phyloP scores from a whole-genome alignment of 306 rosid genomes.

The Acacia crassicarpa region DNA sequence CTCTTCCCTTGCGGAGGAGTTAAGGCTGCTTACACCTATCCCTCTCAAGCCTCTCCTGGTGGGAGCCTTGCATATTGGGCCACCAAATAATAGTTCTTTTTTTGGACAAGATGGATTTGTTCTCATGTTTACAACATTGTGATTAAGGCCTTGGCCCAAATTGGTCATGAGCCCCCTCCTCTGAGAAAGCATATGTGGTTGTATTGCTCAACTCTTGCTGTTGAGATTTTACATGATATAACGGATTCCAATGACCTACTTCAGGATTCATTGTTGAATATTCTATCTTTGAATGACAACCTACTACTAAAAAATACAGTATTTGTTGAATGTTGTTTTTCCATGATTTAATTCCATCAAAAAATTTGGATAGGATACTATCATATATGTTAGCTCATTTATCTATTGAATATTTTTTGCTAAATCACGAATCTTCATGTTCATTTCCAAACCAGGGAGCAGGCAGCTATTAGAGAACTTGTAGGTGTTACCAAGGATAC shows the following conservation, averaged over 20 bases:
- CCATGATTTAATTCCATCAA: slow-evolving; percentile 10
- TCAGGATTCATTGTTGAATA: slow-evolving; percentile 14
- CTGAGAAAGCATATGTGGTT: background rate
- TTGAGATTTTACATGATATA: background rate
- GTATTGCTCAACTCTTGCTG: background rate
- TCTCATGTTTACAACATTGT: background rate
- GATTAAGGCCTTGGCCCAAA: background rate
- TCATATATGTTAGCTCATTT: slow-evolving; percentile 3
- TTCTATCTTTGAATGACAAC: background rate
- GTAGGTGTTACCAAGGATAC: slow-evolving; percentile 75
- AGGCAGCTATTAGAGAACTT: slow-evolving; percentile 81
- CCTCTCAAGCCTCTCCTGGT: too few relatives aligned
- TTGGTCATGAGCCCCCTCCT: background rate
- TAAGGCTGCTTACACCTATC: too few relatives aligned
- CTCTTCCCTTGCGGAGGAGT: too few relatives aligned
- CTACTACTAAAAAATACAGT: slow-evolving; percentile 2
- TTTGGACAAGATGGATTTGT: background rate
- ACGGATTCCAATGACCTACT: background rate
- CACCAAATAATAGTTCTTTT: too few relatives aligned
- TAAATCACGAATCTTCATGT: slow-evolving; percentile 9
- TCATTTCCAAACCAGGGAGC: slow-evolving; percentile 65
- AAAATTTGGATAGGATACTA: background rate
- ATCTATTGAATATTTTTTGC: slow-evolving; percentile 8
- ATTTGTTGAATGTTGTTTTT: background rate
- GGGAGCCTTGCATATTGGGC: too few relatives aligned